A percentile compares a stretch with the other conserved stretches of the same genome.
These are phyloP conservation scores for Nemania serpens DNA, from an alignment of 2,329 filamentous ascomycete genomes.

Conservation along the genomic window DNA sequence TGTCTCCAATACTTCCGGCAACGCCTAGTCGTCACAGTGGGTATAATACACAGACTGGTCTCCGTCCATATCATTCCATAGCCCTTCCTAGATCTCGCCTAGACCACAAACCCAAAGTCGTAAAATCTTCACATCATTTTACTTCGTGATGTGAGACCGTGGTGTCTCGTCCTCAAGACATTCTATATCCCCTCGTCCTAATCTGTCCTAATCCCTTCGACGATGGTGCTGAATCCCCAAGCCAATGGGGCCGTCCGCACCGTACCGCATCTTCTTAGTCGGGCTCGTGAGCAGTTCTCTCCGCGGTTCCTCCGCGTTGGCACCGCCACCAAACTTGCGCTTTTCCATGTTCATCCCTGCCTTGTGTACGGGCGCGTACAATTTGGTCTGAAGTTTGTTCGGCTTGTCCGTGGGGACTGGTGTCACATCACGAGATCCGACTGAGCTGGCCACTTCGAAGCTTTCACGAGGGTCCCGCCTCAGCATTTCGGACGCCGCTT, in stretches of 20 bases:
- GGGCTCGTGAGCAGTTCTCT: constrained; percentile 50
- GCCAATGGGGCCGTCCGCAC: constrained; percentile 50
- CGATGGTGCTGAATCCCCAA: constrained; percentile 53
- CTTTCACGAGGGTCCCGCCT: constrained; percentile 61
- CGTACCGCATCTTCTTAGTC: constrained; percentile 56
- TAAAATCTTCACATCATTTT: constrained; percentile 21
- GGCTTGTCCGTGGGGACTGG: constrained; percentile 52
- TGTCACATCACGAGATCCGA: constrained; percentile 50
- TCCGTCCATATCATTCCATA: constrained; percentile 10
- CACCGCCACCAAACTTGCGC: constrained; percentile 53
- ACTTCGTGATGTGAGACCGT: constrained; percentile 17
- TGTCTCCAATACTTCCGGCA: not conserved
- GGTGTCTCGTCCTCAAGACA: not conserved
- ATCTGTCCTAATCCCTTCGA: constrained; percentile 8
- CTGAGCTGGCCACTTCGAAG: constrained; percentile 54
- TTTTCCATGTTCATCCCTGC: constrained; percentile 49
- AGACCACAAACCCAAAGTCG: constrained; percentile 9
- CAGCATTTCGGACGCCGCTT: constrained; percentile 75
- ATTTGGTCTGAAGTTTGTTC: constrained; percentile 55
- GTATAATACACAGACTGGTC: constrained; percentile 21
- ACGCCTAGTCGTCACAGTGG: not conserved
- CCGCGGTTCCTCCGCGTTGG: constrained; percentile 38
- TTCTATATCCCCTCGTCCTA: not conserved
- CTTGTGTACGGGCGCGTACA: constrained; percentile 53
- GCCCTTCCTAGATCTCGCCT: not conserved